A percentile compares a stretch with the other conserved stretches of the same genome.
Conservation (phyloP, 176 grass and related monocot genomes). For the Paspalum notatum region DNA sequence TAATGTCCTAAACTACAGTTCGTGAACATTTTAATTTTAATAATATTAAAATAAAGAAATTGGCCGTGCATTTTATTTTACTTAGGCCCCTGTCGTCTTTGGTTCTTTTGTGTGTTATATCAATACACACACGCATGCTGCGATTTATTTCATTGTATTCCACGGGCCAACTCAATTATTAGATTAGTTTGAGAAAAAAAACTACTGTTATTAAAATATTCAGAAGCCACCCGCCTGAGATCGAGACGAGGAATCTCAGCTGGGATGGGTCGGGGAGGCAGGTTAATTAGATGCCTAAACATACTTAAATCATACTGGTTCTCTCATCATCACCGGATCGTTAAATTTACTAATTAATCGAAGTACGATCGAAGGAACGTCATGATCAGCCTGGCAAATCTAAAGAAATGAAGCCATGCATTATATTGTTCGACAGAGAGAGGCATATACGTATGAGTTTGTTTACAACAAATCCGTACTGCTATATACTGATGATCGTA, state of each 20-base stretch:
- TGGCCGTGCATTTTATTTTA: not conserved
- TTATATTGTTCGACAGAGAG: not conserved
- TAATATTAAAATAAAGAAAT: not conserved
- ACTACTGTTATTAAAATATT: not conserved
- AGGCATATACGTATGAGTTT: not conserved
- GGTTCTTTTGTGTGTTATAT: not conserved
- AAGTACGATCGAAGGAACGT: not conserved
- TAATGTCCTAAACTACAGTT: not conserved
- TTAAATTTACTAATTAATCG: slow-evolving; percentile 35
- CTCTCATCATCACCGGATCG: slow-evolving; percentile 18
- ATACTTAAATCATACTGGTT: slow-evolving; percentile 10
- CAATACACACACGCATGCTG: too few species aligned
- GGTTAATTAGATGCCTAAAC: slow-evolving; percentile 7
- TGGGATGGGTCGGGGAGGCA: slow-evolving; percentile 28
- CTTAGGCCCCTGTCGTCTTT: not conserved
- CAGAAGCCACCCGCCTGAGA: slow-evolving; percentile 26
- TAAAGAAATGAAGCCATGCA: not conserved
- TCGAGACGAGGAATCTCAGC: slow-evolving; percentile 53
- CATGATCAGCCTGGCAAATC: slow-evolving; percentile 36
- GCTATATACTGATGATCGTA: too few species aligned
- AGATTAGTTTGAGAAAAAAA: too few species aligned
- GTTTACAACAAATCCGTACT: slow-evolving; percentile 23
- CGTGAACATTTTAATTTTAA: not conserved
- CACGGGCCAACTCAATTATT: too few species aligned
- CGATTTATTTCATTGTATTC: too few species aligned